phyloP scores from a whole-genome alignment of 2,329 filamentous ascomycete genomes.

The Tricladium varicosporioides region DNA sequence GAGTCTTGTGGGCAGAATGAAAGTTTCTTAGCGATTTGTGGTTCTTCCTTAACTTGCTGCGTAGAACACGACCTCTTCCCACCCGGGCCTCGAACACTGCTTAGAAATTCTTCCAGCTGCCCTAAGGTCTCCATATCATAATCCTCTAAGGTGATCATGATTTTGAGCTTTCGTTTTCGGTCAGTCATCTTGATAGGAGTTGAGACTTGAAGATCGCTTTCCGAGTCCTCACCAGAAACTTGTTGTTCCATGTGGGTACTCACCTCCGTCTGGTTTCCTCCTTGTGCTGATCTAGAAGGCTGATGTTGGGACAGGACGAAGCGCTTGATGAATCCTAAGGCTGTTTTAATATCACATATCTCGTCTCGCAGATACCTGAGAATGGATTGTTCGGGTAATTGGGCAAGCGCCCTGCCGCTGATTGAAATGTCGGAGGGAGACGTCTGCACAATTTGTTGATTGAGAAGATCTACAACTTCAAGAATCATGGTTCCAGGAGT shows the following conservation, averaged over 20 bases:
- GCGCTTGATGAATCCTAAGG: constrained; percentile 20
- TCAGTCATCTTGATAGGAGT: not conserved
- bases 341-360: constrained; percentile 23
- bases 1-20: too few relatives aligned
- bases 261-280: not conserved
- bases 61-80: not conserved
- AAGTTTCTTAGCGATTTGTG: too few relatives aligned
- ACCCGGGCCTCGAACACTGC: not conserved
- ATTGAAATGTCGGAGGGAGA: constrained; percentile 7
- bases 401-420: constrained; percentile 28
- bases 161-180: not conserved
- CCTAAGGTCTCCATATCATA: not conserved
- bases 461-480: not conserved
- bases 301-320: constrained; percentile 5
- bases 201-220: too few relatives aligned
- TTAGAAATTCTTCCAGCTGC: not conserved
- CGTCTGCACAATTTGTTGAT: not conserved
- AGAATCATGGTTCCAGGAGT: not conserved
- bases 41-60: not conserved
- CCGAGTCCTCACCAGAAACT: too few relatives aligned
- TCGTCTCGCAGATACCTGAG: constrained; percentile 23
- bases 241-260: too few relatives aligned
- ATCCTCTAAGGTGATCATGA: not conserved
- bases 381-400: constrained; percentile 28
- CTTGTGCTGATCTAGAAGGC: not conserved